Evolutionary conservation across 208 protist species (phyloP).

Genomic region (Endotrypanum monterogeii): DNA sequence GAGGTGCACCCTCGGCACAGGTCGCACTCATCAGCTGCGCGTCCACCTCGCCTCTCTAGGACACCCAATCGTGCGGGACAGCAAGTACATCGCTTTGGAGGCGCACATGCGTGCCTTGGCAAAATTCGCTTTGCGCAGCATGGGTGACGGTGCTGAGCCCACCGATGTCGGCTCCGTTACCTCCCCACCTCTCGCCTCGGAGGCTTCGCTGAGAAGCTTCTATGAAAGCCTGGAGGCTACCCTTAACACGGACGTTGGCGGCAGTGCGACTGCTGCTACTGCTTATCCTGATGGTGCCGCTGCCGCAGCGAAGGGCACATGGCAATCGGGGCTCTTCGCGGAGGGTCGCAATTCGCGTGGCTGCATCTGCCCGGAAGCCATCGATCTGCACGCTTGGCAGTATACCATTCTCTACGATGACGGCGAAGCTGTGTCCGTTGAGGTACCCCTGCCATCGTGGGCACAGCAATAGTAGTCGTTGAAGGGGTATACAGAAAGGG

Average conservation of each 20-base stretch:
- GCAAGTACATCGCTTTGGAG: conserved; percentile 57
- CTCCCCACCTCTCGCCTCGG: neutral
- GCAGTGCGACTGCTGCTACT: too few species aligned
- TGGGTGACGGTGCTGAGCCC: neutral
- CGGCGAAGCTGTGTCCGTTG: conserved; percentile 19
- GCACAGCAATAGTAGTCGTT: neutral
- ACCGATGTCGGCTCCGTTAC: neutral
- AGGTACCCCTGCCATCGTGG: conserved; percentile 48
- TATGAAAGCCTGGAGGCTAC: neutral
- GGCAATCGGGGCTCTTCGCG: conserved; percentile 8
- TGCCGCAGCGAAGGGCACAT: neutral
- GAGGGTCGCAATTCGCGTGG: conserved; percentile 12
- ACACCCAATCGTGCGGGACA: conserved; percentile 85
- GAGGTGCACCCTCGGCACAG: conserved; percentile 79
- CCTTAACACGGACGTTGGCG: neutral
- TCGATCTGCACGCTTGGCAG: conserved; percentile 67
- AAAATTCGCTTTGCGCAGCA: neutral
- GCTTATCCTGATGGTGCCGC: too few species aligned
- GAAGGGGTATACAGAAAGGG: neutral
- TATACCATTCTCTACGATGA: conserved; percentile 44
- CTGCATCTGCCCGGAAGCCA: conserved; percentile 60
- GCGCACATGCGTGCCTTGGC: conserved; percentile 18
- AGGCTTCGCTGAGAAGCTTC: neutral
- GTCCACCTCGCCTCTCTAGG: conserved; percentile 89
- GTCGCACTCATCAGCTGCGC: conserved; percentile 93